Conservation (phyloP, 2,329 filamentous ascomycete genomes). For the Clarireedia paspali region DNA sequence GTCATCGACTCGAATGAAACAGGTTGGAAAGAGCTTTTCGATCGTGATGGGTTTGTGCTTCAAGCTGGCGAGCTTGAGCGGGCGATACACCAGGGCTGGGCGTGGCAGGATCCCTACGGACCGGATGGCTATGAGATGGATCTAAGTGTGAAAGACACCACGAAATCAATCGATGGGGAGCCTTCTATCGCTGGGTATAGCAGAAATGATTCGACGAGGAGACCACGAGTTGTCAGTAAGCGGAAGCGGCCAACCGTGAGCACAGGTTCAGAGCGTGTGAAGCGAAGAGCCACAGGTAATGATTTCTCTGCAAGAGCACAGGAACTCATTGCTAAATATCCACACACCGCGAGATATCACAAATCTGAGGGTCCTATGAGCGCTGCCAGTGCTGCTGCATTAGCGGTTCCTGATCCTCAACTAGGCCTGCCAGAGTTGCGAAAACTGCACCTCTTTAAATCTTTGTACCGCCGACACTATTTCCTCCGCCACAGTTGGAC, state of each 20-base stretch:
- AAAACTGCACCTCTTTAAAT: slow-evolving; percentile 90
- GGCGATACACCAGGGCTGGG: slow-evolving; percentile 89
- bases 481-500: slow-evolving; percentile 93
- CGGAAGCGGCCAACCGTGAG: slow-evolving; percentile 25
- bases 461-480: slow-evolving; percentile 85
- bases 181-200: slow-evolving; percentile 21
- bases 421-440: slow-evolving; percentile 72
- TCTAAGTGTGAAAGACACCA: slow-evolving; percentile 47
- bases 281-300: slow-evolving; percentile 25
- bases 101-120: slow-evolving; percentile 85
- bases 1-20: slow-evolving; percentile 90
- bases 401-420: slow-evolving; percentile 73
- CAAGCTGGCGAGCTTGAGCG: slow-evolving; percentile 75
- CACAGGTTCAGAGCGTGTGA: slow-evolving; percentile 22
- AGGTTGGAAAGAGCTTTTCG: slow-evolving; percentile 90
- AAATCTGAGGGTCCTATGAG: slow-evolving; percentile 76
- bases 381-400: slow-evolving; percentile 75
- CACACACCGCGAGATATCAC: slow-evolving; percentile 18
- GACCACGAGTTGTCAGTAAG: slow-evolving; percentile 24
- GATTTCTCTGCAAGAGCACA: slow-evolving; percentile 24
- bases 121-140: slow-evolving; percentile 73
- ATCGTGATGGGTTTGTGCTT: slow-evolving; percentile 72
- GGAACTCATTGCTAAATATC: slow-evolving; percentile 18
- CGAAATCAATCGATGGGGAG: slow-evolving; percentile 47
- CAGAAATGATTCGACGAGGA: slow-evolving; percentile 15